phyloP scores from a whole-genome alignment of 306 rosid genomes.

The Oemleria cerasiformis region DNA sequence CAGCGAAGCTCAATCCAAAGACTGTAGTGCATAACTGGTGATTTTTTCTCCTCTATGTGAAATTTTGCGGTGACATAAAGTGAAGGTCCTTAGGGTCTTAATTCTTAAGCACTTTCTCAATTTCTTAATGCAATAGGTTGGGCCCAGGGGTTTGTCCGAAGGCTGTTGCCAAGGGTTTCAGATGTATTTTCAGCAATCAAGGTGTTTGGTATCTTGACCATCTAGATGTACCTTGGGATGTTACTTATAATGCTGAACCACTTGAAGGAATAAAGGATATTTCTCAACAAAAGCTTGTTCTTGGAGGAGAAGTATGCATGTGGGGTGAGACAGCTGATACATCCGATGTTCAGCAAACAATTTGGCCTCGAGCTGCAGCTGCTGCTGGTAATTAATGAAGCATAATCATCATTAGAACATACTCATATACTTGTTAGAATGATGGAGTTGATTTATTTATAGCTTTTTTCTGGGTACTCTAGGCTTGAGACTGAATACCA shows the following conservation, averaged over 20 bases:
- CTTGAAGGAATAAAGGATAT: conserved; percentile 57
- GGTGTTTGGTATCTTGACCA: conserved; percentile 97
- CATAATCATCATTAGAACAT: background rate
- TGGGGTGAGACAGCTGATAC: conserved; percentile 90
- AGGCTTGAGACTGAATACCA: conserved; percentile 10
- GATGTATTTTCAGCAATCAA: conserved; percentile 96
- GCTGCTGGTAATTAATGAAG: conserved; percentile 73
- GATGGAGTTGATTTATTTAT: no score
- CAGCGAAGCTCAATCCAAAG: conserved; percentile 66
- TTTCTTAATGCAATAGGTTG: conserved; percentile 50
- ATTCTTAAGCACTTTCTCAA: conserved; percentile 8
- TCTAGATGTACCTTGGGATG: conserved; percentile 89
- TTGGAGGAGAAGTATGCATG: conserved; percentile 99
- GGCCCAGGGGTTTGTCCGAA: conserved; percentile 79
- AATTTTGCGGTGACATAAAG: conserved; percentile 16
- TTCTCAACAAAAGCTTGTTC: conserved; percentile 65
- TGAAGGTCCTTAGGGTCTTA: background rate
- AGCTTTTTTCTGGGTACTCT: background rate
- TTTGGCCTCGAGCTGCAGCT: conserved; percentile 99
- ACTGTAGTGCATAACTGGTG: conserved; percentile 96
- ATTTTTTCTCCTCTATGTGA: conserved; percentile 27
- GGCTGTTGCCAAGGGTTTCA: conserved; percentile 81
- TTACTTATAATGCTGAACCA: conserved; percentile 71
- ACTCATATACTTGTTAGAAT: background rate
- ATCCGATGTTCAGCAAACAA: conserved; percentile 81